Base-by-base conservation (phyloP, 2,329 filamentous ascomycete species). In the Alternaria panax region DNA sequence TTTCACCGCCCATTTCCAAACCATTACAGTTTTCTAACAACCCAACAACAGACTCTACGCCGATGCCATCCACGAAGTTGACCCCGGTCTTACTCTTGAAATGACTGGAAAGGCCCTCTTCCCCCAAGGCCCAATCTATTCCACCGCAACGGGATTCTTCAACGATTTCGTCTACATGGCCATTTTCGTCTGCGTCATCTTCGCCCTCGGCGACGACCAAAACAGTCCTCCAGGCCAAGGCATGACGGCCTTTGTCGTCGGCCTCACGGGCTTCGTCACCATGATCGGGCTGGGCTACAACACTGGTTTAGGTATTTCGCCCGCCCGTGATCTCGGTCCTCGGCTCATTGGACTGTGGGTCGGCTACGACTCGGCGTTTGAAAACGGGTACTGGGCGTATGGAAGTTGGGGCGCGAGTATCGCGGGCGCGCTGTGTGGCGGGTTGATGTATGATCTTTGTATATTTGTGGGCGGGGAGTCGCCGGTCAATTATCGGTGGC, bases 271-370 rank as follows among this genome's bases (percentile, higher is more conserved):
- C 6, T 71, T 70, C 48, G 61, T 72, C 25, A 66, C 71, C 27
- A 70, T 67, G 63, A 63, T 74, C 3, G 64, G 68, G 0, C 56
- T 73, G 7, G 70, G 70, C 8, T 73, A 72, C 59, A 74, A 74
- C 41, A 72, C 68, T 5, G 73, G 73, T 32, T 63, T 72, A 7
- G 75, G 88, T 11, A 89, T 92, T 62, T 91, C 91, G 66, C 78
- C 90, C 41, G 89, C 89, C 22, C 84, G 89, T 73, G 90, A 92
- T 67, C 89, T 92, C 69, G 89, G 89, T 0, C 89, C 89, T 2
- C 81, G 89, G n/a, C 79, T 92, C 25, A 84, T 90, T 59, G 85
- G 85, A 1, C 89, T 87, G 70, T 86, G 87, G 75, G 73, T 91
- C 51, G 90, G 90, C 1, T 92, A 92, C 70, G 87, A 87, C 1